Evolutionary conservation across 768 basidiomycete genomes (phyloP), one percentile per base, ranked within the genome.

Genomic region (Suillus bovinus): DNA sequence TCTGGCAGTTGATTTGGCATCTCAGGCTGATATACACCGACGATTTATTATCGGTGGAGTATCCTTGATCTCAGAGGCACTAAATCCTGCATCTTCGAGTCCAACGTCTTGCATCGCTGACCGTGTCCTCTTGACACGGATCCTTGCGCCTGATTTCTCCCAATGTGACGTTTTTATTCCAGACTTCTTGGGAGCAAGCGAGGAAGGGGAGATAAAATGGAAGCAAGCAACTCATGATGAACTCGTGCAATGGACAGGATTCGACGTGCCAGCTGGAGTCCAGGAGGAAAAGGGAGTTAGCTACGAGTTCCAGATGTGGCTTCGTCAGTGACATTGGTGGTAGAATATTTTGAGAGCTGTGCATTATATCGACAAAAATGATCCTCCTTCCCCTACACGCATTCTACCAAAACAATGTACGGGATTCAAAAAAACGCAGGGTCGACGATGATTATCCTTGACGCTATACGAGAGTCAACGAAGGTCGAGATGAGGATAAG

Each of bases 281-380:
- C 88, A 92, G 74, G 85, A 86, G 72, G 94, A 97, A 75, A 90
- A 90, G 60, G 93, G 88, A 11, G 80, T 93, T 50, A 80, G 82
- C 66, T 99, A 96, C 73, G 91, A 93, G 78, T 97, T 89, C 75
- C 93, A 99, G 79, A 94, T 99, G 94, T 99, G 96, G 96, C 81
- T 86, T 56, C 82, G 84, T 58, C 72, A 70, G 60, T 36, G 63
- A 61, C 47, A 54, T 64, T 41, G 47, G 54, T 56, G 36, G 49
- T 38, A 56, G 17, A 27, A 39, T 56, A 56, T 38, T 56, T 56
- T 10, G 36, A 27, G 24, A 56, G 38, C 11, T 29, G 24, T 20
- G 27, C 27, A 56, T 56, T 56, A 39, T 39, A 56, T 56, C 17
- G 38, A 56, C 38, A 56, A 27, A 56, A 17, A 56, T 2, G 13